Conservation (phyloP, 2,329 filamentous ascomycete species). For the Colletotrichum eremochloae region DNA sequence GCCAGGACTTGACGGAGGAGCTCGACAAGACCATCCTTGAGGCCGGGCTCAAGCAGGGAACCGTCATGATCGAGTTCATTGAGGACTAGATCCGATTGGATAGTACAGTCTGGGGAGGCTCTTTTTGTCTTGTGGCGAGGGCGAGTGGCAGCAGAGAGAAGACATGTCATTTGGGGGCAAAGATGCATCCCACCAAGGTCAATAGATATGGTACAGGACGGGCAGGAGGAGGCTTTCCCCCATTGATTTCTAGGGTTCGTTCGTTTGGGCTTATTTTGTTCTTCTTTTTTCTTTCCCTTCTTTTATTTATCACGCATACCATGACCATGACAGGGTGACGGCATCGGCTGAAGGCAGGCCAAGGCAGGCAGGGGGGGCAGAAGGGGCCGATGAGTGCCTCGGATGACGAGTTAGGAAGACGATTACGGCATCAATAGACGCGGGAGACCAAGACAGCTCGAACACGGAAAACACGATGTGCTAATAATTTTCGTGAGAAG, state of each 20-base stretch:
- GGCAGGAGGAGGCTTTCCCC: slow-evolving; percentile 1
- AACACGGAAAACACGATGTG: background rate
- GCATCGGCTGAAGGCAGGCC: slow-evolving; percentile 10
- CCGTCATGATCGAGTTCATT: slow-evolving; percentile 93
- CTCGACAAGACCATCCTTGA: slow-evolving; percentile 82
- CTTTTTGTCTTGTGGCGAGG: background rate
- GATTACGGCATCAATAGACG: slow-evolving; percentile 34
- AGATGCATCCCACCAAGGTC: slow-evolving; percentile 23
- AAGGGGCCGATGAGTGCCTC: slow-evolving; percentile 2
- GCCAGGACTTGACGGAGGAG: slow-evolving; percentile 83
- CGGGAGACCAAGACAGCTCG: background rate
- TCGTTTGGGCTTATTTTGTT: background rate
- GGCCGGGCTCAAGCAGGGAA: slow-evolving; percentile 90
- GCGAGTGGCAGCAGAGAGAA: slow-evolving; percentile 15
- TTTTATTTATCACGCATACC: slow-evolving; percentile 22
- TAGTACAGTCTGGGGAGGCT: background rate
- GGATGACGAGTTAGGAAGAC: slow-evolving; percentile 4
- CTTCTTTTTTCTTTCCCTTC: background rate
- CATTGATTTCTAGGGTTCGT: slow-evolving; percentile 1
- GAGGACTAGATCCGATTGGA: slow-evolving; percentile 60
- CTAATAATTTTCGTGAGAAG: background rate
- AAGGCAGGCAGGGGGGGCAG: slow-evolving; percentile 8
- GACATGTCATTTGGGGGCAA: background rate
- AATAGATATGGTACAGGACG: slow-evolving; percentile 27
- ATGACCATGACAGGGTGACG: slow-evolving; percentile 18